Percentiles rank a stretch among this genome's conserved stretches.
These are phyloP conservation scores for Austroboletus niveus DNA, from an alignment of 1,284 basidiomycete species.

Conservation along the genomic window DNA sequence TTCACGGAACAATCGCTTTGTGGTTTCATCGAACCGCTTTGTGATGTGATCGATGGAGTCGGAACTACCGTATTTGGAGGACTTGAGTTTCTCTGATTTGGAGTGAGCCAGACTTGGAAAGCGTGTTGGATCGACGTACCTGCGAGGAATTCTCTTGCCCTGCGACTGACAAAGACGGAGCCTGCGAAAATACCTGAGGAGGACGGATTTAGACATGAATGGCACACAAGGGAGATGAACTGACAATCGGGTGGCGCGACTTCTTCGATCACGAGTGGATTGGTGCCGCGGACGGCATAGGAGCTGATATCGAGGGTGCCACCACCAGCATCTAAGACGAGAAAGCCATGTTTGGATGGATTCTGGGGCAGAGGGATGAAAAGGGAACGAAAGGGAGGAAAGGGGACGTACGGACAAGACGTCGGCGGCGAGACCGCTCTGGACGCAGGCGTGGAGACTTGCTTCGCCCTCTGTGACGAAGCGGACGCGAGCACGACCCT, in stretches of 20 bases:
- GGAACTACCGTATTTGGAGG: constrained; percentile 64
- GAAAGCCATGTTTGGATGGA: constrained; percentile 68
- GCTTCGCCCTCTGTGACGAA: constrained; percentile 82
- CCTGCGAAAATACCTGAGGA: constrained; percentile 68
- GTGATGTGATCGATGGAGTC: constrained; percentile 72
- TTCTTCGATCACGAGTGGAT: constrained; percentile 73
- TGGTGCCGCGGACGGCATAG: constrained; percentile 64
- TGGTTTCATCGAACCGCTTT: constrained; percentile 75
- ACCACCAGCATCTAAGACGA: constrained; percentile 77
- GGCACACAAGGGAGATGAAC: constrained; percentile 17
- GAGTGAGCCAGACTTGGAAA: constrained; percentile 4
- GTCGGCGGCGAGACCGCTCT: constrained; percentile 71
- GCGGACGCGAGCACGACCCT: constrained; percentile 64
- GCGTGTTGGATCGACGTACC: constrained; percentile 36
- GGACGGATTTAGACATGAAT: constrained; percentile 4
- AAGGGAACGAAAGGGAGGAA: not conserved
- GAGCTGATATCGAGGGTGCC: constrained; percentile 78
- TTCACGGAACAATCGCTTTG: constrained; percentile 72
- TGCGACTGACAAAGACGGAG: constrained; percentile 75
- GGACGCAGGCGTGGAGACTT: constrained; percentile 72
- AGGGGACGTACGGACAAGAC: constrained; percentile 57
- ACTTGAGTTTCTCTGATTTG: constrained; percentile 60
- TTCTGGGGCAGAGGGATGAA: constrained; percentile 40
- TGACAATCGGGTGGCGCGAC: constrained; percentile 76
- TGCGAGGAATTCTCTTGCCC: constrained; percentile 66